Evolutionary conservation across 192 early-diverging fungal species (phyloP).

Genomic region (Coemansia sp.): DNA sequence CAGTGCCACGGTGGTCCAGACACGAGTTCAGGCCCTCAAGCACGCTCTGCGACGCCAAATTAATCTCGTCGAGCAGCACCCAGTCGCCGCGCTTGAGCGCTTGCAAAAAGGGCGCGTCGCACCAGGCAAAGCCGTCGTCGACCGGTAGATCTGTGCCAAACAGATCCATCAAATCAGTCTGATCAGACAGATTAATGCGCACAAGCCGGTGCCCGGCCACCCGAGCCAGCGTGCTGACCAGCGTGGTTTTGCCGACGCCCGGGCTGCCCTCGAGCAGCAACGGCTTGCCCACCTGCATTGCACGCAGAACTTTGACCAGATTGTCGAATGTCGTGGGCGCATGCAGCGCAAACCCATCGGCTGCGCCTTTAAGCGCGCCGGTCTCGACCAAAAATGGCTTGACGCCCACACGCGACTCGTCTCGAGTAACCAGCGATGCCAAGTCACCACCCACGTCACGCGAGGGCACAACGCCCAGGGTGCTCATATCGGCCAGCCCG

Average conservation of each 20-base stretch:
- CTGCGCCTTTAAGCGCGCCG: slow-evolving; percentile 58
- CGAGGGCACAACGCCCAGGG: slow-evolving; percentile 40
- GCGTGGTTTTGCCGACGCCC: slow-evolving; percentile 94
- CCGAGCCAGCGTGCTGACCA: slow-evolving; percentile 78
- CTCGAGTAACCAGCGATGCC: slow-evolving; percentile 4
- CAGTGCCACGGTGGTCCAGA: slow-evolving; percentile 93
- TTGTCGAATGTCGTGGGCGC: slow-evolving; percentile 93
- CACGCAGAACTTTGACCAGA: slow-evolving; percentile 78
- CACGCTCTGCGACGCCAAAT: slow-evolving; percentile 97
- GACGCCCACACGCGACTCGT: slow-evolving; percentile 63
- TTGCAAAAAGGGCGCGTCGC: slow-evolving; percentile 94
- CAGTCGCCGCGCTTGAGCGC: slow-evolving; percentile 96
- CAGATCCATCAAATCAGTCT: slow-evolving; percentile 97
- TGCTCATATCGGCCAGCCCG: slow-evolving; percentile 4
- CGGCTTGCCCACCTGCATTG: slow-evolving; percentile 88
- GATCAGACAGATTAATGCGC: slow-evolving; percentile 96
- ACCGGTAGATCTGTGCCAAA: slow-evolving; percentile 98
- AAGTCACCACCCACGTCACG: neutral
- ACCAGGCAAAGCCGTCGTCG: slow-evolving; percentile 80
- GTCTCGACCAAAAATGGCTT: slow-evolving; percentile 74
- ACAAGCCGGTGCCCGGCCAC: slow-evolving; percentile 82
- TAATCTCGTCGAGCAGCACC: slow-evolving; percentile 97
- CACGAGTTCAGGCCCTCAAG: slow-evolving; percentile 98
- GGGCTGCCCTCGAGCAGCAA: slow-evolving; percentile 95
- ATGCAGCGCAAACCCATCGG: slow-evolving; percentile 69